Conservation (phyloP, 805 yeast genomes). For the Wickerhamomyces strasburgensis region DNA sequence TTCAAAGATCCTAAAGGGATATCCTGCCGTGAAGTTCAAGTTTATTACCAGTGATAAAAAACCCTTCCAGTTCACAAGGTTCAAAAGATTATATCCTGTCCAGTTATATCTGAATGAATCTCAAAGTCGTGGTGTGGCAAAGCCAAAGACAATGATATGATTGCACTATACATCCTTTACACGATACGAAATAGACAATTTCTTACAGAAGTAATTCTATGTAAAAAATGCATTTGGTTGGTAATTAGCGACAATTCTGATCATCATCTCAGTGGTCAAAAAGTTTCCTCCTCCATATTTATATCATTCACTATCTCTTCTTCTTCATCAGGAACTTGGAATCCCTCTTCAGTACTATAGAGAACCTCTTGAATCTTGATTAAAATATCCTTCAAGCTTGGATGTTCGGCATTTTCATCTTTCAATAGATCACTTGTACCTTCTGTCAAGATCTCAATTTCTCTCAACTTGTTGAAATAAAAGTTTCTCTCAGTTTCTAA, state of each 20-base stretch:
- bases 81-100: background rate
- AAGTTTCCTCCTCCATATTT: slow-evolving; percentile 33
- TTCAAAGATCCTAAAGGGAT: background rate
- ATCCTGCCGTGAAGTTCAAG: background rate
- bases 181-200: too few species aligned
- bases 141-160: too few species aligned
- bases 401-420: slow-evolving; percentile 25
- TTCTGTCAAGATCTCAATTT: slow-evolving; percentile 77
- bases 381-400: slow-evolving; percentile 38
- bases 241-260: too few species aligned
- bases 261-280: too few species aligned
- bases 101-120: background rate
- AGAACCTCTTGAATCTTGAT: slow-evolving; percentile 69
- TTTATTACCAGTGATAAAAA: too few species aligned
- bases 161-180: too few species aligned
- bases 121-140: too few species aligned
- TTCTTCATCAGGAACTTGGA: slow-evolving; percentile 50
- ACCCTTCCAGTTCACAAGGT: background rate
- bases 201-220: background rate
- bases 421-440: slow-evolving; percentile 51
- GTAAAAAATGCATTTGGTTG: too few species aligned
- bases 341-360: slow-evolving; percentile 81
- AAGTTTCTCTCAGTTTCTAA: slow-evolving; percentile 82
- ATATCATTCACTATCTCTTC: slow-evolving; percentile 20
- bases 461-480: slow-evolving; percentile 84